Percentiles rank a stretch among this genome's conserved stretches.
Conservation (phyloP, 352 stramenopile genomes). For the Globisporangium carolinianum region DNA sequence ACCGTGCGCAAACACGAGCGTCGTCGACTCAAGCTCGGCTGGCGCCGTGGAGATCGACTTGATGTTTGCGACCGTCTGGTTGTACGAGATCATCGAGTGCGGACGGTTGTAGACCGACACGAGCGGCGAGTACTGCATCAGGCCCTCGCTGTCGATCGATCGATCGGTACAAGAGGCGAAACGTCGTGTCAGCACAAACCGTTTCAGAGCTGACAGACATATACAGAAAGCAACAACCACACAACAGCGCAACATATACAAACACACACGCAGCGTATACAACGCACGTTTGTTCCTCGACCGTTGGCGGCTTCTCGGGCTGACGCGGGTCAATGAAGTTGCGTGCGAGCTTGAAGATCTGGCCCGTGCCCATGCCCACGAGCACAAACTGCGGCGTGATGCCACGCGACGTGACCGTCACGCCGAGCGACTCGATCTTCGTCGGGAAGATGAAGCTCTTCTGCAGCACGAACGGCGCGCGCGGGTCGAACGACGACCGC, state of each 20-base stretch:
- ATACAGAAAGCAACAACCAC: not conserved
- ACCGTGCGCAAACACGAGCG: constrained; percentile 90
- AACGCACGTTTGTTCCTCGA: constrained; percentile 56
- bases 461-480: constrained; percentile 89
- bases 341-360: constrained; percentile 91
- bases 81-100: constrained; percentile 88
- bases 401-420: constrained; percentile 90
- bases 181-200: no score
- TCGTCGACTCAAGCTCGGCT: constrained; percentile 93
- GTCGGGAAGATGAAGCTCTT: constrained; percentile 93
- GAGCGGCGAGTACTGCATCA: constrained; percentile 86
- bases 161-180: not conserved
- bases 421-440: constrained; percentile 84
- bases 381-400: constrained; percentile 95
- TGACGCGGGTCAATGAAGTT: constrained; percentile 93
- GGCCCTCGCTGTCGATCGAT: constrained; percentile 43
- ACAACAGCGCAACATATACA: not conserved
- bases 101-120: constrained; percentile 86
- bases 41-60: constrained; percentile 56
- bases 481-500: constrained; percentile 91
- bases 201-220: not conserved
- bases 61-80: constrained; percentile 82
- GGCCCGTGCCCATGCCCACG: constrained; percentile 86
- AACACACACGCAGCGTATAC: not conserved
- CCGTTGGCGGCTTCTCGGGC: constrained; percentile 87